These are phyloP conservation scores for Kurtzmaniella natalensis DNA, from an alignment of 1,139 yeast genomes.

Conservation along the genomic window DNA sequence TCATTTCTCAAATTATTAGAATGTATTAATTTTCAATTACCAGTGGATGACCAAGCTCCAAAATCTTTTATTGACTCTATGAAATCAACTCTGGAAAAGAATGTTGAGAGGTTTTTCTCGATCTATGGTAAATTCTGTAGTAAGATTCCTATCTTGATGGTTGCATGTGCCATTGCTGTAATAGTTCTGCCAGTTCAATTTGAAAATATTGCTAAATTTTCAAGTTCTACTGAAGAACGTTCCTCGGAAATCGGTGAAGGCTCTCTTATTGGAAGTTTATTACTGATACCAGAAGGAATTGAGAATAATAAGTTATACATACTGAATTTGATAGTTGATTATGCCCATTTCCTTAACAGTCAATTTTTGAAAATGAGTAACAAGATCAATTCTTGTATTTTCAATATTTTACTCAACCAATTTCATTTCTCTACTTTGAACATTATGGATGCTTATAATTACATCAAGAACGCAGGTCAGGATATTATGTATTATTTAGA, in stretches of 20 bases:
- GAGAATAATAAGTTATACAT: conserved; percentile 20
- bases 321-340: conserved; percentile 21
- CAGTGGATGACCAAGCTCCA: conserved; percentile 1
- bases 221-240: conserved; percentile 28
- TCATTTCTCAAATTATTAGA: conserved; percentile 22
- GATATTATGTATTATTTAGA: conserved; percentile 29
- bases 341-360: conserved; percentile 19
- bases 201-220: conserved; percentile 28
- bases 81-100: neutral
- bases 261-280: conserved; percentile 2
- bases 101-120: conserved; percentile 7
- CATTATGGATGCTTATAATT: conserved; percentile 35
- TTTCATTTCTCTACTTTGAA: conserved; percentile 33
- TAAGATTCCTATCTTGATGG: conserved; percentile 24
- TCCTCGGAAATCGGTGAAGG: conserved; percentile 8
- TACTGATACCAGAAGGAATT: conserved; percentile 11
- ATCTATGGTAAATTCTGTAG: conserved; percentile 22
- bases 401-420: conserved; percentile 29
- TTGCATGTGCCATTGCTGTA: conserved; percentile 33
- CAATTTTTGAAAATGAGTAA: conserved; percentile 19
- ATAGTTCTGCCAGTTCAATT: conserved; percentile 30
- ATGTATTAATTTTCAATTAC: neutral
- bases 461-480: conserved; percentile 29
- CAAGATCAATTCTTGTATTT: conserved; percentile 18
- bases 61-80: neutral